phyloP scores from a whole-genome alignment of 495 filamentous ascomycete genomes.

The Margaritispora aquatica region DNA sequence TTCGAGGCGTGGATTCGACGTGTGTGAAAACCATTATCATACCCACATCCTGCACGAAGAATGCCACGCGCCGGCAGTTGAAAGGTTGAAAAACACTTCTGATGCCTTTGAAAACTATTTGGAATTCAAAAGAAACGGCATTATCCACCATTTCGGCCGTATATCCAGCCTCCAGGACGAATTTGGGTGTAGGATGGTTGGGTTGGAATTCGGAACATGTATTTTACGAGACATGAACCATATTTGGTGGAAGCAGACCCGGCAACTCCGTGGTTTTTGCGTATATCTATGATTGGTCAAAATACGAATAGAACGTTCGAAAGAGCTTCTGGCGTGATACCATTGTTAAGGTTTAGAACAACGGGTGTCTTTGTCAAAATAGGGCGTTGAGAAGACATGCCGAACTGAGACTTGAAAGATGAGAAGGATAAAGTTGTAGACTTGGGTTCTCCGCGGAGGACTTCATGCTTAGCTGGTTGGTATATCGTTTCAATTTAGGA shows the following conservation, averaged over 20 bases:
- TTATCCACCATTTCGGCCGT: slow-evolving; percentile 8
- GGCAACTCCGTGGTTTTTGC: neutral
- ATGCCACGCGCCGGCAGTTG: neutral
- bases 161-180: neutral
- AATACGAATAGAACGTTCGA: slow-evolving; percentile 8
- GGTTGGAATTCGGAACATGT: neutral
- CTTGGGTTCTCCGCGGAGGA: too few species aligned
- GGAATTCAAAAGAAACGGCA: neutral
- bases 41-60: neutral
- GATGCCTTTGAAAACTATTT: neutral
- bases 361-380: neutral
- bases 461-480: too few species aligned
- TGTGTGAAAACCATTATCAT: neutral
- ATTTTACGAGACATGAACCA: neutral
- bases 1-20: neutral
- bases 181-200: neutral
- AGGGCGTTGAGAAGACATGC: neutral
- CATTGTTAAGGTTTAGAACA: slow-evolving; percentile 22
- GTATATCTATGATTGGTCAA: neutral
- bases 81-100: neutral
- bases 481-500: too few species aligned
- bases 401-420: neutral
- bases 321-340: neutral
- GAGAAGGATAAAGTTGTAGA: neutral
- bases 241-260: neutral